Evolutionary conservation across 805 yeast species (phyloP).

Genomic region (Lipomyces orientalis): DNA sequence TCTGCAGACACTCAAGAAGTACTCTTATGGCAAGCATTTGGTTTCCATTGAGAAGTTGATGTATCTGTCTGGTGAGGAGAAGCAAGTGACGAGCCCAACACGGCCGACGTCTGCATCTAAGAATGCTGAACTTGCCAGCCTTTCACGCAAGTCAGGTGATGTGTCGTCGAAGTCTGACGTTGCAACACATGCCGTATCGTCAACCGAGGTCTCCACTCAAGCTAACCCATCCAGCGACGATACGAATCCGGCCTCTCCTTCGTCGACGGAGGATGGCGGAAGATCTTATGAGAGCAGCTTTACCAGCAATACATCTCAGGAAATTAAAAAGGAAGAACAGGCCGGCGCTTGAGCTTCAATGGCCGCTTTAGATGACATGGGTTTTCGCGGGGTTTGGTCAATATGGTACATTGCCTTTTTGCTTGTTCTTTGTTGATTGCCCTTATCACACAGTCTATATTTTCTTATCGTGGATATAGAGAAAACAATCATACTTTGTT

Average conservation of each 20-base stretch:
- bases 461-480: not conserved
- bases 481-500: not conserved
- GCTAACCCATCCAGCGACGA: slow-evolving; percentile 8
- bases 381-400: not conserved
- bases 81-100: slow-evolving; percentile 1
- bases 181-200: not conserved
- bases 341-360: not conserved
- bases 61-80: slow-evolving; percentile 29
- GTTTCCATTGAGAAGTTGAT: slow-evolving; percentile 36
- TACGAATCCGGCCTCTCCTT: slow-evolving; percentile 22
- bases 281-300: slow-evolving; percentile 16
- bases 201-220: not conserved
- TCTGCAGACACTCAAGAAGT: slow-evolving; percentile 71
- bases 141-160: slow-evolving; percentile 18
- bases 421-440: not conserved
- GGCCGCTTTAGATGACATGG: not conserved
- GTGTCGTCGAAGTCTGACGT: not conserved
- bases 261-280: slow-evolving; percentile 22
- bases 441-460: not conserved
- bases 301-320: slow-evolving; percentile 15
- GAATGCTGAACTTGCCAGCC: slow-evolving; percentile 2
- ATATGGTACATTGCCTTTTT: not conserved
- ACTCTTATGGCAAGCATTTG: slow-evolving; percentile 74
- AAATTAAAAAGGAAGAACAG: not conserved
- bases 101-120: slow-evolving; percentile 11